These are phyloP conservation scores for Brassica carinata DNA, from an alignment of 345 rosid species.

Conservation along the genomic window DNA sequence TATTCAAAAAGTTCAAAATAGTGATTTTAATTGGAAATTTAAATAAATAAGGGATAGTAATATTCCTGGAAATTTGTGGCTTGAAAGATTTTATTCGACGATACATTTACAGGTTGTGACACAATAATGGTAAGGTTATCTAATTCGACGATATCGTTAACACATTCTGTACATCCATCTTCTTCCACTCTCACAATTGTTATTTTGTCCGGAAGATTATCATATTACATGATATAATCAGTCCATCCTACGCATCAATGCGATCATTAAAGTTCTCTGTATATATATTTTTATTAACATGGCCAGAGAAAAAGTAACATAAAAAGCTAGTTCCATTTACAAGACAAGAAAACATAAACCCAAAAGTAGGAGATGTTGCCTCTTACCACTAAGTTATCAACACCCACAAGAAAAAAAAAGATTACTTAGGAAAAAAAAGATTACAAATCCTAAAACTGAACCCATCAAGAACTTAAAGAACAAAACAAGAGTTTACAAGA, in stretches of 20 bases:
- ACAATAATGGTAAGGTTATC: neutral
- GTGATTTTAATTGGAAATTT: neutral
- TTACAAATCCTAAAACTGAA: neutral
- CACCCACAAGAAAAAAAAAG: conserved; percentile 11
- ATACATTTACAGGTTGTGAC: neutral
- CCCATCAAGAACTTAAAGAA: neutral
- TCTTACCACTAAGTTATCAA: conserved; percentile 29
- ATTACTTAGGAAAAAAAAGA: neutral
- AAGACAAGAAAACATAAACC: conserved; percentile 45
- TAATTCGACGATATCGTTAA: neutral
- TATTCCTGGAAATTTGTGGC: neutral
- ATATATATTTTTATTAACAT: neutral
- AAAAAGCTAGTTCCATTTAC: conserved; percentile 45
- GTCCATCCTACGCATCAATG: neutral
- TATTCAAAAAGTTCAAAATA: neutral
- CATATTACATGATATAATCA: neutral
- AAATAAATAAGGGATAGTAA: neutral
- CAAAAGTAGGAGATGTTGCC: conserved; percentile 40
- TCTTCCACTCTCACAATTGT: neutral
- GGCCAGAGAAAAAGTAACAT: conserved; percentile 34
- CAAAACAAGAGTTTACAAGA: neutral
- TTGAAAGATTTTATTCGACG: neutral
- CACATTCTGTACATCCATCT: neutral
- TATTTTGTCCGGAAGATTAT: neutral
- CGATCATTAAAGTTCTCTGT: neutral